Base-by-base conservation (phyloP, 495 filamentous ascomycete species). In the Penicillium cataractarum region DNA sequence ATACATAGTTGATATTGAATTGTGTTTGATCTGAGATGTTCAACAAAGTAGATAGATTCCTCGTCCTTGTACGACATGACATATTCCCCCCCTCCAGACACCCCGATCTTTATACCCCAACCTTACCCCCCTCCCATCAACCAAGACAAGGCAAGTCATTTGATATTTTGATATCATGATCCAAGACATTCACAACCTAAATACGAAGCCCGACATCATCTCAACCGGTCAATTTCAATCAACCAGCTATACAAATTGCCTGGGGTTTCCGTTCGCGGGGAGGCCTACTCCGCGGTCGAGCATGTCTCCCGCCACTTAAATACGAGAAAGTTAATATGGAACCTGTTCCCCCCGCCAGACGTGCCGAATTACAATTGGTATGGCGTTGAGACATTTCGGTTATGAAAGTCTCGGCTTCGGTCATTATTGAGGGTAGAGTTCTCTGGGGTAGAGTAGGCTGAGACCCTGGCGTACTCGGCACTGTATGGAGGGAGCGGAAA, bases 161-260 rank as follows among this genome's bases (percentile, higher is more conserved):
- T 50, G 46, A 46, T 46, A 46, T 46, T 50, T 50, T 50, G 46
- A 46, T 46, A 46, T 46, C 42, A 46, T 24, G 13, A 57, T 48
- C 24, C 42, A 39, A 46, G 35, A 44, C 13, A 29, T 32, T 3
- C 49, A 62, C 66, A 66, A 67, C 65, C 57, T 24, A 35, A 63
- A 65, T 61, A 67, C 67, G 69, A 72, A 60, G 52, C 29, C 42
- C 39, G 1, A 42, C 53, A 65, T 59, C 37, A 44, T 37, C n/a
- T 39, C 27, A 15, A 32, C n/a, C 42, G 21, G n/a, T 22, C 17
- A n/a, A 49, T 55, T 24, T 55, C 26, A 33, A 39, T 32, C 46
- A 40, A 31, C 10, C 49, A 51, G 44, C 17, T 48, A 55, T 24
- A 3, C 19, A 8, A 12, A 24, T 6, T 22, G 1, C 19, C 21